These are phyloP conservation scores for Botryosphaeria dothidea DNA, from an alignment of 2,329 filamentous ascomycete genomes.

Conservation along the genomic window DNA sequence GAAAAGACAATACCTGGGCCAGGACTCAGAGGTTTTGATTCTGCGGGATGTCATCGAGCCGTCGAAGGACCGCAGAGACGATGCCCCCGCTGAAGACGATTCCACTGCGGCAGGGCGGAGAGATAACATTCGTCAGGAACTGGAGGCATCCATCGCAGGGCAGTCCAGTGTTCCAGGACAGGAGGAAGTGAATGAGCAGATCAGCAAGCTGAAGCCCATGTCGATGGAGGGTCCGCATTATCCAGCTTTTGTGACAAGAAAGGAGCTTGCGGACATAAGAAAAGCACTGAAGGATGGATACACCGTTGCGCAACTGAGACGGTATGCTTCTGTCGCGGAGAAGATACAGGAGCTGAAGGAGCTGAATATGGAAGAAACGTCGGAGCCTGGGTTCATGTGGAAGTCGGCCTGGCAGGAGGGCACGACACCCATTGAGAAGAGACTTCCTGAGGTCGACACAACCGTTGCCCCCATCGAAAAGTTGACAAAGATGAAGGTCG, in stretches of 20 bases:
- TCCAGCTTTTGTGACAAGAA: conserved; percentile 25
- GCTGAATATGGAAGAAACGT: neutral
- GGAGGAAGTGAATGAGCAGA: conserved; percentile 33
- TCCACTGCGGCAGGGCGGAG: conserved; percentile 14
- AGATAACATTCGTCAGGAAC: conserved; percentile 19
- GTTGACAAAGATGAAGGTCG: conserved; percentile 31
- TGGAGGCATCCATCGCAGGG: conserved; percentile 26
- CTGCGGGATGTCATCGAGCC: conserved; percentile 30
- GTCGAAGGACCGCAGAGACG: conserved; percentile 1
- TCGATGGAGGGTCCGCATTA: conserved; percentile 26
- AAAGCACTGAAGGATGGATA: conserved; percentile 30
- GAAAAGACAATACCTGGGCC: conserved; percentile 32
- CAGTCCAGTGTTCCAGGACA: conserved; percentile 27
- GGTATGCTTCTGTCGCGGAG: conserved; percentile 26
- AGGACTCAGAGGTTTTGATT: conserved; percentile 38
- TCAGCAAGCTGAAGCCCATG: conserved; percentile 33
- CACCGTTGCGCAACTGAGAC: conserved; percentile 31
- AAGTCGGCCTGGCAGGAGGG: conserved; percentile 9
- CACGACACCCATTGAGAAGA: neutral
- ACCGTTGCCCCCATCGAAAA: neutral
- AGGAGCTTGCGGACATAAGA: conserved; percentile 29
- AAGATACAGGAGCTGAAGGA: neutral
- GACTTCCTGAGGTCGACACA: neutral
- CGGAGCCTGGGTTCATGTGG: neutral
- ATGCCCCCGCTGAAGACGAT: neutral